These are phyloP conservation scores for Suillus subalutaceus DNA, from an alignment of 768 basidiomycete species.

Conservation along the genomic window DNA sequence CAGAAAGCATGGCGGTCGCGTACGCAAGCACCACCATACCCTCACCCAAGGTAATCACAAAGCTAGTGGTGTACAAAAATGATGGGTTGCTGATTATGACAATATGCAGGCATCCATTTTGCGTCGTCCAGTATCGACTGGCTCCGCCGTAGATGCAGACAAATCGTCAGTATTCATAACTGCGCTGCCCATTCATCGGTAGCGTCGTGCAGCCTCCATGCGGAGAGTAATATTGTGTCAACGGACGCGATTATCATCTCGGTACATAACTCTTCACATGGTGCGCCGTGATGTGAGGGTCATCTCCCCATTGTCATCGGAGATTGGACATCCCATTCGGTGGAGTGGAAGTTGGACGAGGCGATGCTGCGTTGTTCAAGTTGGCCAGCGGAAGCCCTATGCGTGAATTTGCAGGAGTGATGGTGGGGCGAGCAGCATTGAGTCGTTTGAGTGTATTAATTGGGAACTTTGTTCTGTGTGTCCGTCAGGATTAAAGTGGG, in stretches of 20 bases:
- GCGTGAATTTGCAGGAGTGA: conserved; percentile 31
- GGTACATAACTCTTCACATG: background rate
- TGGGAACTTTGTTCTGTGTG: conserved; percentile 86
- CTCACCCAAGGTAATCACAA: conserved; percentile 56
- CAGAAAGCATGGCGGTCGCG: conserved; percentile 79
- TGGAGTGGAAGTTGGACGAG: conserved; percentile 21
- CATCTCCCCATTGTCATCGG: conserved; percentile 12
- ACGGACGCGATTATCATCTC: background rate
- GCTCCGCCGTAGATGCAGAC: conserved; percentile 17
- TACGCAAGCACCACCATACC: conserved; percentile 58
- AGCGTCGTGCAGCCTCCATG: background rate
- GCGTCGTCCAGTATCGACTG: conserved; percentile 25
- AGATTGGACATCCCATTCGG: conserved; percentile 23
- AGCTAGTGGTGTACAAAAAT: conserved; percentile 3
- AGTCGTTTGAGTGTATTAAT: conserved; percentile 88
- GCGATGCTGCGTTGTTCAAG: conserved; percentile 35
- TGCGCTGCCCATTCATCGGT: conserved; percentile 43
- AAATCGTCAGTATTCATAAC: conserved; percentile 58
- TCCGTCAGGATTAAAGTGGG: conserved; percentile 2
- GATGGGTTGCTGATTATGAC: conserved; percentile 3
- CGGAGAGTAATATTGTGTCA: background rate
- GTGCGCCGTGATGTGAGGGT: background rate
- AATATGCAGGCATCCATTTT: conserved; percentile 38
- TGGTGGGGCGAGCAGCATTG: conserved; percentile 57
- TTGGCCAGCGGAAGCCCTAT: conserved; percentile 36